phyloP scores from a whole-genome alignment of 768 basidiomycete species.

The Pleurotus tuoliensis region DNA sequence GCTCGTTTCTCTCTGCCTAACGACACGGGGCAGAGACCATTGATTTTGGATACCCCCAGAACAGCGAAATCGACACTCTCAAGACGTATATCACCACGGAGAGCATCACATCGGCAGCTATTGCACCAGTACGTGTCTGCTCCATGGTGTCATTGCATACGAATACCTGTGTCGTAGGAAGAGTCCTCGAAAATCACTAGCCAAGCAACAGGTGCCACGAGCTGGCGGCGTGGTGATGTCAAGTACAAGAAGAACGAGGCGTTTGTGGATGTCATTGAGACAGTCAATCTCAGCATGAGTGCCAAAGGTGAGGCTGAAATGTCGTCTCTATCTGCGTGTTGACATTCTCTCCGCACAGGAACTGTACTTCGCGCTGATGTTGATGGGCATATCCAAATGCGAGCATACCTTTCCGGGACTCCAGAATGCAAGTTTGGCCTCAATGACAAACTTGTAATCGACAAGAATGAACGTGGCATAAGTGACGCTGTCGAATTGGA shows the following conservation, averaged over 20 bases:
- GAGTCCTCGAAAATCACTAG: constrained; percentile 96
- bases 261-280: constrained; percentile 99
- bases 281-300: constrained; percentile 94
- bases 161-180: constrained; percentile 49
- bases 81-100: constrained; percentile 99
- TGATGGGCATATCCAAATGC: constrained; percentile 97
- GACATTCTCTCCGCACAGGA: constrained; percentile 40
- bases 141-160: not conserved
- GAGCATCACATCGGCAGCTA: constrained; percentile 83
- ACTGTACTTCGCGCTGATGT: constrained; percentile 93
- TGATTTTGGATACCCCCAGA: constrained; percentile 99
- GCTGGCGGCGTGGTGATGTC: constrained; percentile 93
- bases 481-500: constrained; percentile 91
- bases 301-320: constrained; percentile 67
- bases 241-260: constrained; percentile 99
- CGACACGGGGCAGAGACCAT: constrained; percentile 64
- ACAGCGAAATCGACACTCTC: constrained; percentile 95
- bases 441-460: constrained; percentile 97
- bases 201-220: constrained; percentile 95
- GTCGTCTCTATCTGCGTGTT: not conserved
- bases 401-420: constrained; percentile 93
- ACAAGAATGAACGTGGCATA: constrained; percentile 68
- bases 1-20: not conserved
- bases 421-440: constrained; percentile 99
- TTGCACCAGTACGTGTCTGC: constrained; percentile 62